These are phyloP conservation scores for Aspergillus hancockii DNA, from an alignment of 495 filamentous ascomycete species.

Conservation along the genomic window DNA sequence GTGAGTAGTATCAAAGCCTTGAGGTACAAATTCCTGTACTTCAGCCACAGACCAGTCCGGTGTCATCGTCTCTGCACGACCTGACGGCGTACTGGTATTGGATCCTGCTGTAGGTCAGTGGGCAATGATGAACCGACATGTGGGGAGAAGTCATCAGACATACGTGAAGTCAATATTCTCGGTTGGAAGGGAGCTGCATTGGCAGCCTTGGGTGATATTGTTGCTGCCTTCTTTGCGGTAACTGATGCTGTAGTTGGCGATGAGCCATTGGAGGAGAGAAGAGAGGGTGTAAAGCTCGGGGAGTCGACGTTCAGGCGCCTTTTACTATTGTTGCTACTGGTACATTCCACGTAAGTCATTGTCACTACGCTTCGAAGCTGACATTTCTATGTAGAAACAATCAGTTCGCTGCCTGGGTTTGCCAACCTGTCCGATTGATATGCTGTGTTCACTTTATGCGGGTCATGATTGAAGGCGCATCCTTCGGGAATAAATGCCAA, in stretches of 20 bases:
- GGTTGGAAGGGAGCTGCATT: conserved; percentile 93
- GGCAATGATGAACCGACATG: background rate
- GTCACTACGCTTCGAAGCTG: conserved; percentile 1
- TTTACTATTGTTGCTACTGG: conserved; percentile 59
- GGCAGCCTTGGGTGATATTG: conserved; percentile 83
- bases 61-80: conserved; percentile 48
- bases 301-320: conserved; percentile 94
- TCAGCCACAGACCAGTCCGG: conserved; percentile 60
- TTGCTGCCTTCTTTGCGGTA: conserved; percentile 58
- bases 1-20: conserved; percentile 65
- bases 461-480: conserved; percentile 89
- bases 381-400: background rate
- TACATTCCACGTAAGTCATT: conserved; percentile 16
- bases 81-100: conserved; percentile 49
- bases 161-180: conserved; percentile 47
- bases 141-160: conserved; percentile 13
- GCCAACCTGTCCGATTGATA: conserved; percentile 61
- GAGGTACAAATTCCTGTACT: conserved; percentile 80
- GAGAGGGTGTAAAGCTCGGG: conserved; percentile 85
- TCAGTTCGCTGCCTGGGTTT: conserved; percentile 5
- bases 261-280: conserved; percentile 51
- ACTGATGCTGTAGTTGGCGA: conserved; percentile 33
- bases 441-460: conserved; percentile 54
- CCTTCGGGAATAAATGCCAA: conserved; percentile 45
- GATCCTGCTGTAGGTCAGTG: conserved; percentile 42